Evolutionary conservation across 148 eudicot species (phyloP).

Genomic region (Amaranthus palmeri): DNA sequence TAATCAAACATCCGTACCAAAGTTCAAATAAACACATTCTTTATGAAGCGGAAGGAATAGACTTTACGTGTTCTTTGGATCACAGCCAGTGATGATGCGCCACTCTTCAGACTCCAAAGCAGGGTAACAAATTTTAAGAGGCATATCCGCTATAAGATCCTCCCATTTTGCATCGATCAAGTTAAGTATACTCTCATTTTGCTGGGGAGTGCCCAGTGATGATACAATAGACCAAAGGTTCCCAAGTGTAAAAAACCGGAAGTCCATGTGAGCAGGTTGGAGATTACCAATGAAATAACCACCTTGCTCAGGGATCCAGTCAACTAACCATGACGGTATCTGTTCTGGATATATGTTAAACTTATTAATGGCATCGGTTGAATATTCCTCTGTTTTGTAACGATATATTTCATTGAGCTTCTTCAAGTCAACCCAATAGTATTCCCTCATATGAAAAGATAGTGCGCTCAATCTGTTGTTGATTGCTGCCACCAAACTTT

Average conservation of each 20-base stretch:
- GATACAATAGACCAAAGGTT: slow-evolving; percentile 76
- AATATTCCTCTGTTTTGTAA: slow-evolving; percentile 90
- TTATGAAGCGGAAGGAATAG: background rate
- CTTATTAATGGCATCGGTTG: slow-evolving; percentile 79
- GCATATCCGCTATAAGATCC: slow-evolving; percentile 75
- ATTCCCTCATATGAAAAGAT: slow-evolving; percentile 81
- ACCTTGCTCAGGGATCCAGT: slow-evolving; percentile 79
- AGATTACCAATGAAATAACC: slow-evolving; percentile 85
- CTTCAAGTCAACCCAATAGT: slow-evolving; percentile 83
- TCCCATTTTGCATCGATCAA: slow-evolving; percentile 92
- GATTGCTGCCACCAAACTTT: slow-evolving; percentile 56
- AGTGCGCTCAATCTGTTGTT: slow-evolving; percentile 69
- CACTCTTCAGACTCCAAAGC: slow-evolving; percentile 83
- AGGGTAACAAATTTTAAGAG: slow-evolving; percentile 89
- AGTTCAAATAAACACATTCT: background rate
- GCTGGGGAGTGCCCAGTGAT: slow-evolving; percentile 58
- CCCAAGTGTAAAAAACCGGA: slow-evolving; percentile 77
- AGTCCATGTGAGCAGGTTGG: slow-evolving; percentile 94
- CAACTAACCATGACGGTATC: slow-evolving; percentile 85
- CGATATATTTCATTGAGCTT: slow-evolving; percentile 88
- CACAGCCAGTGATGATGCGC: slow-evolving; percentile 89
- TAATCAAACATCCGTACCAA: background rate
- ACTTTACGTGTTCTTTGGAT: slow-evolving; percentile 86
- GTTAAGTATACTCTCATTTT: slow-evolving; percentile 63
- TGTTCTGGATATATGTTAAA: slow-evolving; percentile 91